Base-by-base conservation (phyloP, 495 filamentous ascomycete genomes). In the Trichoderma erinaceum region DNA sequence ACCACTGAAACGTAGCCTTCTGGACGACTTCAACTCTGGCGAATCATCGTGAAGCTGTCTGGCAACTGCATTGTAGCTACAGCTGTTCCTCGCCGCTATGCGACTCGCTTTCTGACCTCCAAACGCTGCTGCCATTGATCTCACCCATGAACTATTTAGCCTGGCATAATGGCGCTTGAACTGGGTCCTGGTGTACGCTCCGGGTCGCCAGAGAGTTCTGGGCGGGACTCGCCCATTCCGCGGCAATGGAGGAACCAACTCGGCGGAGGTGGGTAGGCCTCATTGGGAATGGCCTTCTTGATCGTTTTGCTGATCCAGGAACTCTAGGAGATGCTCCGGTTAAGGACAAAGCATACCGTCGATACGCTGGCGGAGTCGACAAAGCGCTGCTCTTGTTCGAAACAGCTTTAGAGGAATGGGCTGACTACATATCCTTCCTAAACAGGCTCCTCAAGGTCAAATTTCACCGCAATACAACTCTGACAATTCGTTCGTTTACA, bases 341-440 rank as follows among this genome's bases (percentile, higher is more conserved):
- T 69, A 96, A 95, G 77, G 93, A 99, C 79, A 97, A 96, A 78
- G 85, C 86, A 71, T 96, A 92, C 74, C 91, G 94, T 69, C 87
- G 92, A 72, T 99, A 97, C 88, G 92, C 92, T 29, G 89, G 89
- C 48, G 88, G 87, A 65, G 88, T 99, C 67, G 93, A 97, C 74
- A 84, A 93, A 76, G 91, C 93, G 48, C 83, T 99, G 70, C 88
- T 91, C 35, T 80, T 96, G 35, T 99, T 97, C 78, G 95, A 99
- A 78, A 93, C 89, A 25, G 87, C 92, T 64, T 81, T 97, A 70
- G 92, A 97, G 78, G 95, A 98, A 86, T 99, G 95, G 95, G 94
- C 96, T 43, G 95, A 99, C 76, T 99, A 99, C 74, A 98, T 99
- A 74, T 96, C 94, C 12, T 98, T 98, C 75, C 82, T 99, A 41